Conservation (phyloP, 495 filamentous ascomycete species). For the Penicillium egyptiacum region DNA sequence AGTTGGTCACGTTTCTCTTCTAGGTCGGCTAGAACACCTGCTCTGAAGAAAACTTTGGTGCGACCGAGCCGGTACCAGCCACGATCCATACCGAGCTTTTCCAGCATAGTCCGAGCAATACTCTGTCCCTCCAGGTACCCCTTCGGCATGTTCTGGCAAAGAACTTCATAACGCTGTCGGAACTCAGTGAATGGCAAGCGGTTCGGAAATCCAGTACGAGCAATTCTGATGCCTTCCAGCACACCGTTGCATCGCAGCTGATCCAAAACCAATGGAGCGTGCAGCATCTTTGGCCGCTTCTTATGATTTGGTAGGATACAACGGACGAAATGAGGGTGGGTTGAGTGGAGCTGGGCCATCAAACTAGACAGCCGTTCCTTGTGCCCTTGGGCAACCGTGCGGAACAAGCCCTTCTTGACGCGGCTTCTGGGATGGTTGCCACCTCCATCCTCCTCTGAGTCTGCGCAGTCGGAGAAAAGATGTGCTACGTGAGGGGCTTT, state of each 20-base stretch:
- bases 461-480: slow-evolving; percentile 85
- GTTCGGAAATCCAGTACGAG: slow-evolving; percentile 97
- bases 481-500: slow-evolving; percentile 77
- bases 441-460: slow-evolving; percentile 68
- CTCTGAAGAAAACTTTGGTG: slow-evolving; percentile 98
- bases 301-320: slow-evolving; percentile 99
- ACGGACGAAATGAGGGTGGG: slow-evolving; percentile 96
- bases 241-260: slow-evolving; percentile 98
- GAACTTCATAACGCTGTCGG: slow-evolving; percentile 93
- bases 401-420: slow-evolving; percentile 96
- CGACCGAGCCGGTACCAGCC: slow-evolving; percentile 89
- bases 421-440: slow-evolving; percentile 66
- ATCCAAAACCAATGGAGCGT: slow-evolving; percentile 85
- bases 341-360: slow-evolving; percentile 94
- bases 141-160: slow-evolving; percentile 85
- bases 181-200: slow-evolving; percentile 90
- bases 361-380: slow-evolving; percentile 94
- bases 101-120: slow-evolving; percentile 81
- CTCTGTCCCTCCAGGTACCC: slow-evolving; percentile 89
- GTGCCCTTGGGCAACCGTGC: slow-evolving; percentile 94
- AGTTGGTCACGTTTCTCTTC: slow-evolving; percentile 93
- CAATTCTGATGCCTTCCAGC: slow-evolving; percentile 95
- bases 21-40: slow-evolving; percentile 92
- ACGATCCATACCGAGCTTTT: slow-evolving; percentile 80
- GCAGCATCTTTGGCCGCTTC: slow-evolving; percentile 92